Evolutionary conservation across 805 yeast species (phyloP).

Genomic region (Saturnispora galanensis): DNA sequence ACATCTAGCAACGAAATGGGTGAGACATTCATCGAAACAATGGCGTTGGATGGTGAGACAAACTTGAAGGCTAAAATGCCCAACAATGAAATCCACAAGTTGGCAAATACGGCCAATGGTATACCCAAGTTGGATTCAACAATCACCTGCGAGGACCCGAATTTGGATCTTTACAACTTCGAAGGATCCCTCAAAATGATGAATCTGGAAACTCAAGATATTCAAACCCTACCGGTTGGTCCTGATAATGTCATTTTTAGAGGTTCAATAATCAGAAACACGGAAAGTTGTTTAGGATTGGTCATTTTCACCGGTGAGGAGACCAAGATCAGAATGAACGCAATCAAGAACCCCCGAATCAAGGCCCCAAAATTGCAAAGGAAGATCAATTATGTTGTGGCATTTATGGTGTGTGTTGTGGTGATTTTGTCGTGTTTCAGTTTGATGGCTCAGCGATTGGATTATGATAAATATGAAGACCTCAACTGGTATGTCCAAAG

Average conservation of each 20-base stretch:
- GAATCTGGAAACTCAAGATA: slow-evolving; percentile 18
- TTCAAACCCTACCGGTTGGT: slow-evolving; percentile 49
- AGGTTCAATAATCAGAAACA: slow-evolving; percentile 84
- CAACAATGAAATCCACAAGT: slow-evolving; percentile 48
- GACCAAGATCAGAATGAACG: slow-evolving; percentile 91
- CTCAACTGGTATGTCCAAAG: slow-evolving; percentile 65
- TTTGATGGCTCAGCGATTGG: slow-evolving; percentile 64
- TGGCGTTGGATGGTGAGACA: slow-evolving; percentile 97
- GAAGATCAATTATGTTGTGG: slow-evolving; percentile 72
- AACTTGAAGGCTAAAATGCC: slow-evolving; percentile 72
- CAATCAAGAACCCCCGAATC: slow-evolving; percentile 76
- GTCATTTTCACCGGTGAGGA: slow-evolving; percentile 94
- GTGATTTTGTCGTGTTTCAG: slow-evolving; percentile 66
- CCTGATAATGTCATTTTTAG: slow-evolving; percentile 81
- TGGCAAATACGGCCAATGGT: slow-evolving; percentile 39
- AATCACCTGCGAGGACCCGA: slow-evolving; percentile 81
- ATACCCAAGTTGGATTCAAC: slow-evolving; percentile 41
- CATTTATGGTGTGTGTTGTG: slow-evolving; percentile 82
- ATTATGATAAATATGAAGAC: slow-evolving; percentile 31
- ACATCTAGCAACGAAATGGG: slow-evolving; percentile 58
- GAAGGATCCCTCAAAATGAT: slow-evolving; percentile 58
- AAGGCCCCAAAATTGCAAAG: slow-evolving; percentile 89
- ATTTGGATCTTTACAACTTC: slow-evolving; percentile 80
- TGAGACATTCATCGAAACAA: slow-evolving; percentile 76
- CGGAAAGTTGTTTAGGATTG: slow-evolving; percentile 62